Evolutionary conservation across 164 flowering plant genomes (phyloP).

Genomic region (Umbilicus rupestris): DNA sequence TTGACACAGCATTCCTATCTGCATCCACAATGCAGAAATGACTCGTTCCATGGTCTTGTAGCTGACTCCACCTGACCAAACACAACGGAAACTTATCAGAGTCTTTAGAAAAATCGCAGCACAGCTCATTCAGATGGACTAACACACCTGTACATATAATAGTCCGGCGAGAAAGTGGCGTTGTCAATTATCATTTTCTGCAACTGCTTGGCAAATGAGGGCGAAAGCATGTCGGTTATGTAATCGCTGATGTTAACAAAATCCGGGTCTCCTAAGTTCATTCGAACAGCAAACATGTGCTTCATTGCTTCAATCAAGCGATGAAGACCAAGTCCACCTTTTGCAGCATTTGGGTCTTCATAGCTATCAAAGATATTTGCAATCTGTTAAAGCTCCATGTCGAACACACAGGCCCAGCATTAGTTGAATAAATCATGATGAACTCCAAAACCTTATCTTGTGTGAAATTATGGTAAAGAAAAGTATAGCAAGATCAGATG

Average conservation of each 20-base stretch:
- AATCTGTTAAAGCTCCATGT: constrained; percentile 33
- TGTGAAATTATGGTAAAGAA: not conserved
- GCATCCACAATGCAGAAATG: constrained; percentile 86
- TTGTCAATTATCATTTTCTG: constrained; percentile 62
- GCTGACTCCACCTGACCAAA: constrained; percentile 69
- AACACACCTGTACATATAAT: constrained; percentile 57
- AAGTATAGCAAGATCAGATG: not conserved
- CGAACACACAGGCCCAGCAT: not conserved
- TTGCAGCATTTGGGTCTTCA: constrained; percentile 38
- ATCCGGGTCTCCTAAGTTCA: constrained; percentile 86
- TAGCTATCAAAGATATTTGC: constrained; percentile 67
- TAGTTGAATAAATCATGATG: not conserved
- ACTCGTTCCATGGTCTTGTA: constrained; percentile 84
- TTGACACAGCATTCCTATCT: constrained; percentile 78
- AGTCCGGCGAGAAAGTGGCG: constrained; percentile 71
- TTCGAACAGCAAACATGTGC: constrained; percentile 78
- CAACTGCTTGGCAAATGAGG: constrained; percentile 44
- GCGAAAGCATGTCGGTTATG: constrained; percentile 61
- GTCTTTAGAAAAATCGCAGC: not conserved
- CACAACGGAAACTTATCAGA: not conserved
- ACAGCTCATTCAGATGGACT: not conserved
- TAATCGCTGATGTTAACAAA: constrained; percentile 38
- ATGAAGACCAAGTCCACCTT: constrained; percentile 63
- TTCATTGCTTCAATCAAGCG: constrained; percentile 78
- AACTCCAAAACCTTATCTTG: not conserved